phyloP scores from a whole-genome alignment of 2,329 filamentous ascomycete genomes.

The Kalaharituber pfeilii region DNA sequence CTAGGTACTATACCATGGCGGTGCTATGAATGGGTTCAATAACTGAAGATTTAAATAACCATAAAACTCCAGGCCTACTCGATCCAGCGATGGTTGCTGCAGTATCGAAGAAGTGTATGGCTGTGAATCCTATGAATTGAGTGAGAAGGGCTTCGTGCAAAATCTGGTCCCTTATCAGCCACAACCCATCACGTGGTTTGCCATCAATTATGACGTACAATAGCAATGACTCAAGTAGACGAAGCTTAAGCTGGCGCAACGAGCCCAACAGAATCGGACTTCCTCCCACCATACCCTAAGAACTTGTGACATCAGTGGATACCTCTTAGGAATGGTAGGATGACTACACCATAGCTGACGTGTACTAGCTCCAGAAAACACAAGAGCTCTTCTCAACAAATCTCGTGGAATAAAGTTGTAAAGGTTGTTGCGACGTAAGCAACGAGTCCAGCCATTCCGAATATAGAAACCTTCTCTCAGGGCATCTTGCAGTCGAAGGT shows the following conservation, averaged over 20 bases:
- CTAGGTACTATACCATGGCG: too few relatives aligned
- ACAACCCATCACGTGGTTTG: background rate
- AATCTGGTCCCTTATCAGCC: slow-evolving; percentile 27
- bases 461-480: slow-evolving; percentile 47
- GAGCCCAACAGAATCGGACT: slow-evolving; percentile 56
- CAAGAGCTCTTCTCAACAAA: slow-evolving; percentile 56
- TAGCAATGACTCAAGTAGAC: slow-evolving; percentile 41
- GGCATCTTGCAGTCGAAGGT: slow-evolving; percentile 49
- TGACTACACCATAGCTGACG: slow-evolving; percentile 71
- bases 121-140: slow-evolving; percentile 71
- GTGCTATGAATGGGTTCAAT: too few relatives aligned
- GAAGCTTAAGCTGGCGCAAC: slow-evolving; percentile 65
- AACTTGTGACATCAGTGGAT: slow-evolving; percentile 53
- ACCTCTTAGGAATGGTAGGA: slow-evolving; percentile 55
- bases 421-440: slow-evolving; percentile 75
- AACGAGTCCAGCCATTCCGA: slow-evolving; percentile 61
- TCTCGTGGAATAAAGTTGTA: slow-evolving; percentile 66
- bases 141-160: slow-evolving; percentile 74
- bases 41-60: too few relatives aligned
- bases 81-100: slow-evolving; percentile 51
- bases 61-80: too few relatives aligned
- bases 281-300: slow-evolving; percentile 18
- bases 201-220: too few relatives aligned
- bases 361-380: slow-evolving; percentile 69
- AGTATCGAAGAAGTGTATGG: slow-evolving; percentile 70